Base-by-base conservation (phyloP, 2,329 filamentous ascomycete genomes). In the Daldinia sp. region DNA sequence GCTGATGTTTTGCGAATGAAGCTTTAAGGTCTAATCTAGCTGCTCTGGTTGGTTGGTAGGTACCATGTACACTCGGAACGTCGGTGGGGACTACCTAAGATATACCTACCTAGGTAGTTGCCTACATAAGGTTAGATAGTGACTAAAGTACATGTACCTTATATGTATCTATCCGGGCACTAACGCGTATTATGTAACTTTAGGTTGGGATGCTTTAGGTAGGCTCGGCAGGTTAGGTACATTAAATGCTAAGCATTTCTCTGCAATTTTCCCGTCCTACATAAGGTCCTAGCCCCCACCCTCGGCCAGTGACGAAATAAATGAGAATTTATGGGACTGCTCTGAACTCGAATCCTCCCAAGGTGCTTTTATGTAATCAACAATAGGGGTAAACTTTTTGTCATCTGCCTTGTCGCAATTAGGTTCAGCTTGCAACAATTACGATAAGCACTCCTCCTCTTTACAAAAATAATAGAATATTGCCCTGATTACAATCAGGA, bases 1-100 rank as follows among this genome's bases (percentile, higher is more conserved):
- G 56, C 63, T 63, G 63, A 62, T 61, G 66, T 69, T 69, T 69
- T 69, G 69, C 66, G 63, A 67, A 68, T 33, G 64, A 56, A 56
- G 53, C 53, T 46, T 66, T 64, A 57, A 59, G 60, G 60, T 71
- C 60, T 57, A 62, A 46, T 42, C 41, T 44, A 33, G 20, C 26
- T 51, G 46, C 60, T 67, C 57, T 59, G 66, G 60, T 65, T 69
- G 63, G 69, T 10, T 35, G 2, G 2, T 35, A 10, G 33, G 7
- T 35, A 9, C 6, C 7, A 68, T 39, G 68, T 69, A 65, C 61
- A 69, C 63, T 56, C 67, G 67, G 63, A 60, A 69, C 56, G 55
- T 58, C 66, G 61, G 66, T 69, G 69, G 66, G 59, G 66, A n/a
- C 35, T 12, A 6, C 18, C n/a, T 39, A 4, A 18, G 7, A n/a